Evolutionary conservation across 2,329 filamentous ascomycete species (phyloP).

Genomic region (Penicillium hesseltinei): DNA sequence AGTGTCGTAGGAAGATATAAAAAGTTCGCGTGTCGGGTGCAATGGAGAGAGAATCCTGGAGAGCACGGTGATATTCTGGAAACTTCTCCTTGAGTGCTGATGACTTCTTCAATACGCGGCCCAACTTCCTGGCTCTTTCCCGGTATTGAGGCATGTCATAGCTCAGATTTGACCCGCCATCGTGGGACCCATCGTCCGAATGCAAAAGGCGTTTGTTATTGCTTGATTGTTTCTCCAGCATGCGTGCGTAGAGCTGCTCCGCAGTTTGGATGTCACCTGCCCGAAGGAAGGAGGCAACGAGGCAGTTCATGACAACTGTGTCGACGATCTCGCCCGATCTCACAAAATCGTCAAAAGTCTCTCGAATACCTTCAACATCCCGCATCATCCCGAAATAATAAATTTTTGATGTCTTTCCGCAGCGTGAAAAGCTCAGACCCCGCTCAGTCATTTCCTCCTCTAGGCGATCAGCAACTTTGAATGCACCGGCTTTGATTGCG

Average conservation of each 20-base stretch:
- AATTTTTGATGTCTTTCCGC: conserved; percentile 77
- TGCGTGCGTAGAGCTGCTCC: conserved; percentile 75
- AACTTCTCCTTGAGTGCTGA: conserved; percentile 47
- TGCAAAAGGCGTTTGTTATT: conserved; percentile 32
- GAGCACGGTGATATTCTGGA: conserved; percentile 54
- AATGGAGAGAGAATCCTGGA: conserved; percentile 66
- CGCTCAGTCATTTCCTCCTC: conserved; percentile 75
- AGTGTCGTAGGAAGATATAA: conserved; percentile 73
- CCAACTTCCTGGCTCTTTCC: conserved; percentile 44
- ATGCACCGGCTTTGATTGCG: conserved; percentile 82
- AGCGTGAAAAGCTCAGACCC: conserved; percentile 68
- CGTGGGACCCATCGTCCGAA: not conserved
- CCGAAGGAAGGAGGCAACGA: conserved; percentile 74
- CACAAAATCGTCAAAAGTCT: conserved; percentile 80
- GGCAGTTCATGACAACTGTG: conserved; percentile 78
- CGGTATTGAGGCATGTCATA: conserved; percentile 41
- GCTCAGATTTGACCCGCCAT: conserved; percentile 1
- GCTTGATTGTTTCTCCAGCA: conserved; percentile 64
- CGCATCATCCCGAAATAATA: conserved; percentile 75
- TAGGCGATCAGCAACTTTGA: conserved; percentile 77
- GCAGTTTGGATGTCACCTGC: conserved; percentile 75
- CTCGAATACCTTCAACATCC: conserved; percentile 71
- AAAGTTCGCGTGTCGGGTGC: conserved; percentile 77
- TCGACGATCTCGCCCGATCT: conserved; percentile 83
- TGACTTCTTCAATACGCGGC: conserved; percentile 49